Base-by-base conservation (phyloP, 129 eudicot species). In the Arctium minus region DNA sequence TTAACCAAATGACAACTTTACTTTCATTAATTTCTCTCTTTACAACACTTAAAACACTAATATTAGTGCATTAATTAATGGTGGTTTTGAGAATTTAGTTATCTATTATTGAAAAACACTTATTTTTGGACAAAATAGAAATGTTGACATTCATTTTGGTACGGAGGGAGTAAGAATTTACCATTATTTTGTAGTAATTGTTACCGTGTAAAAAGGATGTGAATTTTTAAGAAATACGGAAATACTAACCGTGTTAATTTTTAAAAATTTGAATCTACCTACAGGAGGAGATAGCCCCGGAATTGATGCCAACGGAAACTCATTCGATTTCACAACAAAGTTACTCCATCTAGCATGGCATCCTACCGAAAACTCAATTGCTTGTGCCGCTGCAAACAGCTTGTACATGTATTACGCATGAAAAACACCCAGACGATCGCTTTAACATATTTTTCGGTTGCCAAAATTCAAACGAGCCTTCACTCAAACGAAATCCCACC, bases 321-420 rank as follows among this genome's bases (percentile, higher is more conserved):
- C 98, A 32, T 96, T 96, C 81, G 97, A 96, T 87, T 93, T 89
- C 89, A 91, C 99, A 22, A 91, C 97, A 68, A 96, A 96, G 83
- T 81, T 96, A 65, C 99, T 96, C 78, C 99, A 96, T 82, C 87
- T 93, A 50, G 99, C 99, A 37, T 96, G 99, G 99, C 99, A 96
- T 74, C 99, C 99, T 33, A 84, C 97, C n/a, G 99, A 96, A 81
- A 96, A 93, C 86, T 91, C 97, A 22, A 91, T 96, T 56, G 99
- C 99, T 31, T 96, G 99, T 93, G 99, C 99, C 80, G 99, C 99
- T 85, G 99, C 98, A 77, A 96, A 96, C 90, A 96, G 99, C 88
- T 86, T 96, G 97, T 96, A 96, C 91, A 96, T 96, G 99, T 96
- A 96, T 80, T 91, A 96, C 81, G 99, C 99, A 75, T 96, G 91